Base-by-base conservation (phyloP, 768 basidiomycete species). In the Mycena epipterygia region DNA sequence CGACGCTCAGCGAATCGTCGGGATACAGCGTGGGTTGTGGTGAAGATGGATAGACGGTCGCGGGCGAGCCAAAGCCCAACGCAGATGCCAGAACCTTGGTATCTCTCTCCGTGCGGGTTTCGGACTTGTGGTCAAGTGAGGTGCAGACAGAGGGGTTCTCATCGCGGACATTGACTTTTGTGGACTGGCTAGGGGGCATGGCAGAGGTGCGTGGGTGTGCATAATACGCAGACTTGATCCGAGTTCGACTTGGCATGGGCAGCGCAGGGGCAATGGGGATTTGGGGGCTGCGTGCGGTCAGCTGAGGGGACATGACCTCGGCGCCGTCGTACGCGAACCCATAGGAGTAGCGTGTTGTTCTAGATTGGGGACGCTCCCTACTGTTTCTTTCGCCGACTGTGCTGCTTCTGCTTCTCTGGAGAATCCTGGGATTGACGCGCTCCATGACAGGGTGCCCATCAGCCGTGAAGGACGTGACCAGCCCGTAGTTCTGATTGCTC, bases 191-290 rank as follows among this genome's bases (percentile, higher is more conserved):
- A 27, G 81, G 71, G 35, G 84, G 82, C 48, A 85, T 79, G 23
- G 83, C 81, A 17, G 91, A 91, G 30, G 83, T 82, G 46, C 89
- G 89, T 75, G 87, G 85, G 79, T 89, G 84, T 12, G 87, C 85
- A 67, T 88, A 89, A 75, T 93, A 91, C 8, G 91, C 86, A 12
- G 91, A 92, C 77, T 92, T 91, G 72, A 93, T 90, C 39, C 87
- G 88, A 53, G 87, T 88, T 41, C 92, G 89, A 42, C 92, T 89
- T 57, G 77, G 78, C 53, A 63, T 55, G 17, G n/a, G n/a, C n/a
- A n/a, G n/a, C n/a, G 53, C 42, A 23, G 70, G 64, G 48, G 76
- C 78, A 73, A 74, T 67, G 48, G 71, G 52, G 64, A 79, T 64
- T 52, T 74, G 71, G 60, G 78, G 79, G 69, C 64, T 80, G 77